Evolutionary conservation across 176 grass and related monocot genomes (phyloP), one percentile per base, ranked within the genome.

Genomic region (Oryza punctata): DNA sequence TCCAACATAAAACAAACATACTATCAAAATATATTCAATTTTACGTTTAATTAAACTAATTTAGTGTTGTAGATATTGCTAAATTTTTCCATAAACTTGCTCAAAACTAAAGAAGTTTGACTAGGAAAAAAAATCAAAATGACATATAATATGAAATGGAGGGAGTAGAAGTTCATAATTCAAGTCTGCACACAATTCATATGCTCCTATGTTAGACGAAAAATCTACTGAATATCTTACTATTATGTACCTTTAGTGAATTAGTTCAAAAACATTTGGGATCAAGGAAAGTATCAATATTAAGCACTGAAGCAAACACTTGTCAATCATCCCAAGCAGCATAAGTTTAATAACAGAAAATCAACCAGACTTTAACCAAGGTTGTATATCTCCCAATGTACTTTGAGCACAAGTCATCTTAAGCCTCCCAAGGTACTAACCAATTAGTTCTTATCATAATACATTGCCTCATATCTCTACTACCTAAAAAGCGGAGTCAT

Each of bases 301-400:
- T 23, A 65, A 64, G 21, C 16, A 11, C 3, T 67, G 41, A 65
- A 47, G 1, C 45, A 74, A 74, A 30, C 12, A 54, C 40, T 24
- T 44, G 23, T 6, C 23, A 44, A 15, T 43, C 38, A 49, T 13
- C 41, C 21, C 63, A 32, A 67, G 12, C 63, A 66, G 1, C 77
- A 79, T 49, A 7, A 32, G 21, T 79, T 43, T 12, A 67, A n/a
- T n/a, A 67, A 79, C 16, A 79, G 15, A 79, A 79, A 16, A 21
- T 23, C 4, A 21, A 59, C 40, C 12, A 30, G 30, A 52, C 26
- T 21, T 29, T 50, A 28, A 14, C 33, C 11, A 72, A 74, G 1
- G 47, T 59, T 30, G 71, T 49, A 30, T 50, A 18, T 16, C 14
- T 28, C 13, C 43, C 12, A 15, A 45, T 0, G 3, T 49, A 59